Conservation (phyloP, 164 flowering plant species). For the Brasenia schreberi region DNA sequence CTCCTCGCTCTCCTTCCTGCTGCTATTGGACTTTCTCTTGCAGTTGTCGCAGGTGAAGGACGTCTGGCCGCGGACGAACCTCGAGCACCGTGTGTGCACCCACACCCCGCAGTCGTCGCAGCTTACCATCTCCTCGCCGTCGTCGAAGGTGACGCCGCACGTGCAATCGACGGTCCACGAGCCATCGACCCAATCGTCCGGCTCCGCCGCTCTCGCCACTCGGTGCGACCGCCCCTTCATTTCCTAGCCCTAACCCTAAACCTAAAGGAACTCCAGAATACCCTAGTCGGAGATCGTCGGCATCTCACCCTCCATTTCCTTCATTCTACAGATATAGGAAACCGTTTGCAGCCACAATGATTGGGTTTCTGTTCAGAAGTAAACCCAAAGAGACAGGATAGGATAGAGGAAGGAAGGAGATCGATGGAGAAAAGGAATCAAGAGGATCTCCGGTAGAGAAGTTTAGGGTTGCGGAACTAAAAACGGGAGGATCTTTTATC, state of each 20-base stretch:
- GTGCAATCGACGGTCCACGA: conserved; percentile 98
- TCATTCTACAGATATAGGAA: no score
- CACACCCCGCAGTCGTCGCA: conserved; percentile 99
- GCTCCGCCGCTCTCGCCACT: conserved; percentile 37
- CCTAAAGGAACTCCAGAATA: background rate
- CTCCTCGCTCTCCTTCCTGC: conserved; percentile 53
- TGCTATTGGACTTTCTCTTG: conserved; percentile 36
- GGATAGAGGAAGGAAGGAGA: no score
- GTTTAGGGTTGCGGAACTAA: no score
- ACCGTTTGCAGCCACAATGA: no score
- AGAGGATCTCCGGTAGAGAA: no score
- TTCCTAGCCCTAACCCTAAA: conserved; percentile 3
- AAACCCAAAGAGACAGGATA: no score
- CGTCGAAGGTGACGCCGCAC: conserved; percentile 93
- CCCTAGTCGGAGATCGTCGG: background rate
- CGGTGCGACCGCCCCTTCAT: conserved; percentile 65
- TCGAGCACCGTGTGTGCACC: conserved; percentile 93
- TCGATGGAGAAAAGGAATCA: no score
- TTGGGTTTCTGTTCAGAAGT: no score
- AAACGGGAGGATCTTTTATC: no score
- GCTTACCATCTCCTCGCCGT: conserved; percentile 98
- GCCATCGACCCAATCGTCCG: conserved; percentile 91
- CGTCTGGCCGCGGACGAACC: conserved; percentile 66
- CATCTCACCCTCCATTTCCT: background rate
- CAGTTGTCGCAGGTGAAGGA: conserved; percentile 55